These are phyloP conservation scores for Aspergillus unguis DNA, from an alignment of 2,329 filamentous ascomycete genomes.

Conservation along the genomic window DNA sequence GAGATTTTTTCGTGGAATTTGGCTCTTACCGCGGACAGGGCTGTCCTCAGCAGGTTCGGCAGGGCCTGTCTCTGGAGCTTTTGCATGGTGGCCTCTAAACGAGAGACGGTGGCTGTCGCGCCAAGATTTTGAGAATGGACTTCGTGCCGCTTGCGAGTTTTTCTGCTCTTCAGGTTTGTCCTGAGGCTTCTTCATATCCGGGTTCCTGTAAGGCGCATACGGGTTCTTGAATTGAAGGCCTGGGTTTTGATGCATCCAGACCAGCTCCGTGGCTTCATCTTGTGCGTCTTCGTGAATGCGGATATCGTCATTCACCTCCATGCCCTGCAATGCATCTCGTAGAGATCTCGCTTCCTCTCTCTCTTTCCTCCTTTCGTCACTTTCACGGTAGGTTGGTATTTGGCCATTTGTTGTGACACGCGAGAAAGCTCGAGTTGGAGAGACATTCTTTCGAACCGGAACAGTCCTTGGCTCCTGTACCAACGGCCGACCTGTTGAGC, in stretches of 20 bases:
- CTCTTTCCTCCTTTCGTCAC: slow-evolving; percentile 54
- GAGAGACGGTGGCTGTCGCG: slow-evolving; percentile 19
- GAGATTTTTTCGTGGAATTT: slow-evolving; percentile 32
- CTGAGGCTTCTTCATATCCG: slow-evolving; percentile 39
- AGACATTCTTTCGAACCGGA: slow-evolving; percentile 35
- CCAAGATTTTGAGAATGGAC: slow-evolving; percentile 12
- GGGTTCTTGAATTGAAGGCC: slow-evolving; percentile 49
- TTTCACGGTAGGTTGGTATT: slow-evolving; percentile 52
- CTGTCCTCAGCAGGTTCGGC: slow-evolving; percentile 2
- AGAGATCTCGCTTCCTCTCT: slow-evolving; percentile 57
- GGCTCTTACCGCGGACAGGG: slow-evolving; percentile 19
- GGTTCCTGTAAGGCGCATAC: slow-evolving; percentile 46
- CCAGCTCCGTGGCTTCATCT: slow-evolving; percentile 61
- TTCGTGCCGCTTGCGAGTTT: slow-evolving; percentile 44
- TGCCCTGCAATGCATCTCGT: slow-evolving; percentile 55
- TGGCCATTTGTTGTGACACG: slow-evolving; percentile 31
- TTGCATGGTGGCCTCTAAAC: slow-evolving; percentile 20
- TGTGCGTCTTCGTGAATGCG: slow-evolving; percentile 56
- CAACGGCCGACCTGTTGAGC: slow-evolving; percentile 36
- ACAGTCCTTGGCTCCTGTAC: slow-evolving; percentile 37
- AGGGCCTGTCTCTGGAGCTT: slow-evolving; percentile 1
- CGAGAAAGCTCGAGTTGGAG: slow-evolving; percentile 34
- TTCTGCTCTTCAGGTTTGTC: slow-evolving; percentile 43
- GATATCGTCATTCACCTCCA: slow-evolving; percentile 56
- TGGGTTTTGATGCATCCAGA: slow-evolving; percentile 61